Conservation (phyloP, 2,329 filamentous ascomycete species). For the Penicillium glabrum region DNA sequence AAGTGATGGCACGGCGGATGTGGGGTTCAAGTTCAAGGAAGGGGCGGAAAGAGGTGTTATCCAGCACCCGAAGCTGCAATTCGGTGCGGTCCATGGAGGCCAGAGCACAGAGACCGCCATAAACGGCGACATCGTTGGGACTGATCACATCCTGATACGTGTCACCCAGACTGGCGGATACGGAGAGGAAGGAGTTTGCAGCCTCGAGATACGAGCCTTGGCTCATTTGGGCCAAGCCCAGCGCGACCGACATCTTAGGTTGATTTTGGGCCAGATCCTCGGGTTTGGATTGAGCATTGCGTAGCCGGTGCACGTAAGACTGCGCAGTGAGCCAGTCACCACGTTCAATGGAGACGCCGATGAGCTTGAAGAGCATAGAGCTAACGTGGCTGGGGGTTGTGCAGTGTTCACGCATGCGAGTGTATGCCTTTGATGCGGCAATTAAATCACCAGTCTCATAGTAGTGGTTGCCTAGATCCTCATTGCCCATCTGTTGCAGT, state of each 20-base stretch:
- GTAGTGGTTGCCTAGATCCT: constrained; percentile 83
- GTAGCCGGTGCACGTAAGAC: constrained; percentile 59
- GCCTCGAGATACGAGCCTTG: constrained; percentile 63
- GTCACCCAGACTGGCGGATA: constrained; percentile 57
- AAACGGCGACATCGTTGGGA: constrained; percentile 86
- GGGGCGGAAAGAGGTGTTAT: constrained; percentile 75
- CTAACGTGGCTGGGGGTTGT: constrained; percentile 79
- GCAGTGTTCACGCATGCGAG: constrained; percentile 86
- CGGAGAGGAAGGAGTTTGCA: constrained; percentile 67
- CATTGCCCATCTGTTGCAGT: constrained; percentile 76
- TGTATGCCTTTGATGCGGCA: constrained; percentile 73
- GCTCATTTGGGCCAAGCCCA: constrained; percentile 62
- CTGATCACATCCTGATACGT: constrained; percentile 71
- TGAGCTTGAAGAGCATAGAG: constrained; percentile 76
- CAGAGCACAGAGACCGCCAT: constrained; percentile 85
- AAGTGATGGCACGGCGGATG: constrained; percentile 82
- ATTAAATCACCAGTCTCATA: constrained; percentile 74
- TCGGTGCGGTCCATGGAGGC: constrained; percentile 82
- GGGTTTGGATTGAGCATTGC: constrained; percentile 53
- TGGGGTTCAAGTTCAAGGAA: constrained; percentile 94
- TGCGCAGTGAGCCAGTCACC: constrained; percentile 73
- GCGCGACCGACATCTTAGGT: constrained; percentile 65
- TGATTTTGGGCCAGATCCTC: constrained; percentile 59
- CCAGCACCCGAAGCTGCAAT: constrained; percentile 73
- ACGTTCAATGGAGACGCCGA: constrained; percentile 72